Evolutionary conservation across 1,284 basidiomycete genomes (phyloP), one percentile per base, ranked within the genome.

Genomic region (Inonotus hispidus): DNA sequence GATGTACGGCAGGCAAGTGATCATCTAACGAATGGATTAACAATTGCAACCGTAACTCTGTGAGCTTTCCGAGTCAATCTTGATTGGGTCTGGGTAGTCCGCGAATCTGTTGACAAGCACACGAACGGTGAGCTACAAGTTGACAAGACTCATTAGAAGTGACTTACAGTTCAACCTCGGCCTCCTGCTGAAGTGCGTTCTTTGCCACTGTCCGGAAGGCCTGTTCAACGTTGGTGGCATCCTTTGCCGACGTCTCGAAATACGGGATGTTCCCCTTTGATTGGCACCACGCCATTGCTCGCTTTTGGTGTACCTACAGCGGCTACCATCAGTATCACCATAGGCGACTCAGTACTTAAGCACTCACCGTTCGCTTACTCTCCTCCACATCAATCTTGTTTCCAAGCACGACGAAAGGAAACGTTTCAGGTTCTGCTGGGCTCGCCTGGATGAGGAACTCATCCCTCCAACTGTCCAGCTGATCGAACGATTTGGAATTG

Each of bases 361-460:
- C 23, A 73, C 83, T 62, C 64, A 95, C 96, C 87, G 97, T 95
- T 67, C 97, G 87, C 78, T 98, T 99, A 74, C 89, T 92, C 80
- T 99, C 96, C 79, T 99, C 97, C 71, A 98, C 92, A 75, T 99
- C 97, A 75, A 99, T 97, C 92, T 99, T 99, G 82, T 99, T 99
- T 21, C 97, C 97, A 62, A 99, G 79, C 6, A 99, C 94, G 62
- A 98, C 94, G 71, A 99, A 99, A 14, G 96, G 95, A 77, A 98
- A 98, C 80, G 97, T 98, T 80, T 98, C 96, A 49, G 96, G 95
- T 74, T 98, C 95, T 73, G 97, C 94, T 49, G 97, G 96, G 69
- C 93, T 96, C 11, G 97, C 95, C 79, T 98, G 95, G 66, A 98
- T 95, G 67, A 98, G 84, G 77, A 98, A 98, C 75, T 98, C 95